phyloP scores from a whole-genome alignment of 495 filamentous ascomycete species.

The Lindgomyces ingoldianus region DNA sequence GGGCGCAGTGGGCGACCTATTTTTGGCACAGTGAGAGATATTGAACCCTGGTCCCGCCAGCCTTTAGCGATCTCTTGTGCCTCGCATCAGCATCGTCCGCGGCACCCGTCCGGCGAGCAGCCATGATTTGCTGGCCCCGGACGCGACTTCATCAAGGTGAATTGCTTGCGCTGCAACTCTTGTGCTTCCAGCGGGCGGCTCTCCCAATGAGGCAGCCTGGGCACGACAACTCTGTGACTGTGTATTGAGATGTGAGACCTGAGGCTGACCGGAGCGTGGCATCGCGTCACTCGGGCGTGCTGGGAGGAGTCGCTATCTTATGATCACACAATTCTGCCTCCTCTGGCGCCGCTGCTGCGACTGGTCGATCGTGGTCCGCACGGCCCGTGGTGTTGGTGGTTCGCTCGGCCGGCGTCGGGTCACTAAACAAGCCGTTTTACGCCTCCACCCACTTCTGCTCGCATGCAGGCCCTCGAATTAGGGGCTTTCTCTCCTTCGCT shows the following conservation, averaged over 20 bases:
- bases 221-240: not conserved
- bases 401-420: constrained; percentile 24
- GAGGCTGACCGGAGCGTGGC: not conserved
- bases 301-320: not conserved
- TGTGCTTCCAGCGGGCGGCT: not conserved
- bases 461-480: not conserved
- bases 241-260: not conserved
- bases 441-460: constrained; percentile 13
- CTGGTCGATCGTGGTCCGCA: constrained; percentile 19
- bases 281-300: no score
- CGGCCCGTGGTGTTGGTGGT: constrained; percentile 14
- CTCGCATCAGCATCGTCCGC: constrained; percentile 21
- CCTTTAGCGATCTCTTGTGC: constrained; percentile 32
- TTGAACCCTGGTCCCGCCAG: constrained; percentile 25
- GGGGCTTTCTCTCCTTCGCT: not conserved
- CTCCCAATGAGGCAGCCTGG: not conserved
- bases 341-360: not conserved
- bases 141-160: not conserved
- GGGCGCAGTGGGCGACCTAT: constrained; percentile 19
- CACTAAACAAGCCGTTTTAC: constrained; percentile 34
- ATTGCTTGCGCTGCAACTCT: constrained; percentile 7
- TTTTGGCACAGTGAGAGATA: constrained; percentile 25
- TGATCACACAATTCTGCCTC: not conserved
- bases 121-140: not conserved
- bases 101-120: constrained; percentile 1